Evolutionary conservation across 1,284 basidiomycete genomes (phyloP).

Genomic region (Tremellales sp.): DNA sequence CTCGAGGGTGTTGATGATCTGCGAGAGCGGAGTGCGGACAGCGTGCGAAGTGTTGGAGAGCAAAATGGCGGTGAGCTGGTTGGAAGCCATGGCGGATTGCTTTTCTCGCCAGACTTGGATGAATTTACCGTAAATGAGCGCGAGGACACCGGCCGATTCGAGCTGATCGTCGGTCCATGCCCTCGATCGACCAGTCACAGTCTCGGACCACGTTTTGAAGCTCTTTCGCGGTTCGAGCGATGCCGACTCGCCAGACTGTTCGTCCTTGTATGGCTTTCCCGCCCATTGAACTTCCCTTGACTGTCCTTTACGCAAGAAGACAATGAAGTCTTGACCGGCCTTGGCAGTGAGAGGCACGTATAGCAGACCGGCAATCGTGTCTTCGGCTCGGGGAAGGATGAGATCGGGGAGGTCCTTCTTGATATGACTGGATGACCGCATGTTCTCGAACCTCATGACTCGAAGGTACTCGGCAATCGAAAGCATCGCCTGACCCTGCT

Average conservation of each 20-base stretch:
- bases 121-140: conserved; percentile 68
- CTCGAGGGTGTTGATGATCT: conserved; percentile 68
- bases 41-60: conserved; percentile 87
- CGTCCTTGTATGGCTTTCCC: conserved; percentile 64
- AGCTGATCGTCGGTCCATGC: conserved; percentile 83
- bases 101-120: conserved; percentile 81
- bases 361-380: conserved; percentile 72
- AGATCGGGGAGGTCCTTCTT: conserved; percentile 72
- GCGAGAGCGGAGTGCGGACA: conserved; percentile 52
- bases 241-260: conserved; percentile 36
- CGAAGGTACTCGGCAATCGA: conserved; percentile 81
- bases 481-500: conserved; percentile 78
- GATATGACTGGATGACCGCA: conserved; percentile 69
- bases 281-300: conserved; percentile 71
- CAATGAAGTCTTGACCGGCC: conserved; percentile 69
- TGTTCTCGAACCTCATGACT: conserved; percentile 64
- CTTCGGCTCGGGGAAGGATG: conserved; percentile 61
- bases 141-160: conserved; percentile 80
- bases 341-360: conserved; percentile 67
- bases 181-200: conserved; percentile 65
- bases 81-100: conserved; percentile 70
- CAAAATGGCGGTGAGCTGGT: conserved; percentile 72
- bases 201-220: conserved; percentile 79
- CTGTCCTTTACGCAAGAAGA: conserved; percentile 75
- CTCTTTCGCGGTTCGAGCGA: conserved; percentile 69